phyloP scores from a whole-genome alignment of 2,329 filamentous ascomycete genomes.

The Diaporthe humulicola region DNA sequence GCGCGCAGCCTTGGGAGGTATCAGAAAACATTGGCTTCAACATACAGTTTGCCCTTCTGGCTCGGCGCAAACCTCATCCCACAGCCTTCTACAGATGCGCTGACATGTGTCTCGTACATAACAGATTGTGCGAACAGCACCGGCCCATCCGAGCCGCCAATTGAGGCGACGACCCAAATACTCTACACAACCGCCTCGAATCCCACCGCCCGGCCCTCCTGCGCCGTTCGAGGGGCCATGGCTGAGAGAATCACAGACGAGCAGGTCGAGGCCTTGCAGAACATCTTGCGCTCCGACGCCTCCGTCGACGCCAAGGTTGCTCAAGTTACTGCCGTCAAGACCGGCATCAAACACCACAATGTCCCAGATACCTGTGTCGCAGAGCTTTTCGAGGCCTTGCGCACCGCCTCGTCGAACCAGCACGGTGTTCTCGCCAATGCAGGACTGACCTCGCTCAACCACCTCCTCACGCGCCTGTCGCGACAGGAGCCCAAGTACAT shows the following conservation, averaged over 20 bases:
- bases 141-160: background rate
- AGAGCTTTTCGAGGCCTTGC: slow-evolving; percentile 85
- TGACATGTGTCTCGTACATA: background rate
- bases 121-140: slow-evolving; percentile 12
- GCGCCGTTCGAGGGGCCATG: slow-evolving; percentile 52
- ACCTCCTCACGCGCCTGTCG: slow-evolving; percentile 86
- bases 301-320: slow-evolving; percentile 79
- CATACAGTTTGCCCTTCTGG: background rate
- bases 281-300: slow-evolving; percentile 70
- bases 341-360: slow-evolving; percentile 91
- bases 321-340: slow-evolving; percentile 82
- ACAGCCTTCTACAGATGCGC: background rate
- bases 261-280: slow-evolving; percentile 67
- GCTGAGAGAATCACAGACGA: slow-evolving; percentile 71
- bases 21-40: slow-evolving; percentile 6
- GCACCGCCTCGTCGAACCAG: slow-evolving; percentile 79
- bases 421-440: slow-evolving; percentile 84
- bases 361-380: slow-evolving; percentile 81
- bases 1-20: slow-evolving; percentile 10
- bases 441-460: slow-evolving; percentile 88
- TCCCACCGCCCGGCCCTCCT: background rate
- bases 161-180: background rate
- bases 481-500: slow-evolving; percentile 85
- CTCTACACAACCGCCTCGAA: background rate
- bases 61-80: background rate